phyloP scores from a whole-genome alignment of 2,329 filamentous ascomycete species.

The Trichophyton benhamiae region DNA sequence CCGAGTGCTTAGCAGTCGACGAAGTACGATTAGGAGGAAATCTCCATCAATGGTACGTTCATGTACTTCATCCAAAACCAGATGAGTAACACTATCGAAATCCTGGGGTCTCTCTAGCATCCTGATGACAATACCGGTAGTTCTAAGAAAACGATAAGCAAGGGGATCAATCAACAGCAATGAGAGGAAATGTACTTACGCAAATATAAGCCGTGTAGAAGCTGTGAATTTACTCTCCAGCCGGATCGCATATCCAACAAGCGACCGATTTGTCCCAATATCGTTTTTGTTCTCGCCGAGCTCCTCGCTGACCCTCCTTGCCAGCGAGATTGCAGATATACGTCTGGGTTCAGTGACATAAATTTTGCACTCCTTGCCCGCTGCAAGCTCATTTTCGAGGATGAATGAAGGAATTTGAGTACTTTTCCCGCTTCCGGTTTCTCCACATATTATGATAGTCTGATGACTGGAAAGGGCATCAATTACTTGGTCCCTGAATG shows the following conservation, averaged over 20 bases:
- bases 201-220: conserved; percentile 77
- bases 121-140: conserved; percentile 81
- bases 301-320: conserved; percentile 86
- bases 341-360: conserved; percentile 91
- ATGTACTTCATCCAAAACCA: conserved; percentile 95
- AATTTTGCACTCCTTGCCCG: conserved; percentile 74
- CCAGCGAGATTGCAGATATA: conserved; percentile 91
- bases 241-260: conserved; percentile 89
- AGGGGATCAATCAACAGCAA: not conserved
- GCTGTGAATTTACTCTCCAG: conserved; percentile 75
- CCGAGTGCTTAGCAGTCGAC: conserved; percentile 62
- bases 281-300: conserved; percentile 74
- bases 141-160: conserved; percentile 21
- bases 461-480: conserved; percentile 65
- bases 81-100: conserved; percentile 76
- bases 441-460: conserved; percentile 86
- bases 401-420: conserved; percentile 94
- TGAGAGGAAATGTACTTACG: conserved; percentile 40
- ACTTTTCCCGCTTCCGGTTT: conserved; percentile 94
- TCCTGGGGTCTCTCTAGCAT: conserved; percentile 89
- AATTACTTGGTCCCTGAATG: conserved; percentile 66
- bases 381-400: conserved; percentile 72
- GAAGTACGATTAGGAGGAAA: conserved; percentile 83
- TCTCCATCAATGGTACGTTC: conserved; percentile 95
- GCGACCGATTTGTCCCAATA: conserved; percentile 66